phyloP scores from a whole-genome alignment of 768 basidiomycete genomes.

The Lactarius deliciosus region DNA sequence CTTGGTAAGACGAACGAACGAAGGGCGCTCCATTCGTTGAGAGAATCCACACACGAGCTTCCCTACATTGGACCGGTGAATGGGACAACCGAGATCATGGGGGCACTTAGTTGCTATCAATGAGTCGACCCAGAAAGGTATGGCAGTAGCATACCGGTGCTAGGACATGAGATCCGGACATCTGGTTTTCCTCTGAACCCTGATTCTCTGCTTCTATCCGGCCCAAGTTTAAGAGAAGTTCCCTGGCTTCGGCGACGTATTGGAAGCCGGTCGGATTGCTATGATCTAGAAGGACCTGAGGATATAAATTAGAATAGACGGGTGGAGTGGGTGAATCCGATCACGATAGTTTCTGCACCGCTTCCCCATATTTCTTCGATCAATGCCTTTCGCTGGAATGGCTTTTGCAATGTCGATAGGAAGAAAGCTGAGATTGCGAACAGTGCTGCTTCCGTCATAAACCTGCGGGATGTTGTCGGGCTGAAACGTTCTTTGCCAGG shows the following conservation, averaged over 20 bases:
- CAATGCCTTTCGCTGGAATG: slow-evolving; percentile 59
- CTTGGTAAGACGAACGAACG: slow-evolving; percentile 84
- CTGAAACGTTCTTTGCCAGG: slow-evolving; percentile 60
- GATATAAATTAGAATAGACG: background rate
- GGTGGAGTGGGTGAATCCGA: slow-evolving; percentile 19
- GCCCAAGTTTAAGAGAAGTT: slow-evolving; percentile 66
- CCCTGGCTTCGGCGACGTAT: slow-evolving; percentile 72
- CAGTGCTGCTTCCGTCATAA: slow-evolving; percentile 46
- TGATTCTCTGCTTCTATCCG: slow-evolving; percentile 54
- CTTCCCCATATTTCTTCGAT: slow-evolving; percentile 90
- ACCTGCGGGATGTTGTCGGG: slow-evolving; percentile 45
- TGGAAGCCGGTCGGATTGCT: slow-evolving; percentile 74
- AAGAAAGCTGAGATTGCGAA: slow-evolving; percentile 88
- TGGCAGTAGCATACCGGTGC: slow-evolving; percentile 65
- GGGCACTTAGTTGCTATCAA: slow-evolving; percentile 62
- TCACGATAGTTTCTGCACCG: slow-evolving; percentile 79
- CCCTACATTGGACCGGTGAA: slow-evolving; percentile 55
- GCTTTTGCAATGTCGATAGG: slow-evolving; percentile 67
- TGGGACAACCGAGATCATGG: slow-evolving; percentile 83
- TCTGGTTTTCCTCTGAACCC: slow-evolving; percentile 37
- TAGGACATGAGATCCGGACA: slow-evolving; percentile 74
- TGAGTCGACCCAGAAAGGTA: slow-evolving; percentile 8
- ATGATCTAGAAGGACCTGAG: slow-evolving; percentile 84
- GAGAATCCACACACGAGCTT: slow-evolving; percentile 76
- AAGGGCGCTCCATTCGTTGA: slow-evolving; percentile 84